Conservation (phyloP, 148 eudicot species). For the Cornus controversa region DNA sequence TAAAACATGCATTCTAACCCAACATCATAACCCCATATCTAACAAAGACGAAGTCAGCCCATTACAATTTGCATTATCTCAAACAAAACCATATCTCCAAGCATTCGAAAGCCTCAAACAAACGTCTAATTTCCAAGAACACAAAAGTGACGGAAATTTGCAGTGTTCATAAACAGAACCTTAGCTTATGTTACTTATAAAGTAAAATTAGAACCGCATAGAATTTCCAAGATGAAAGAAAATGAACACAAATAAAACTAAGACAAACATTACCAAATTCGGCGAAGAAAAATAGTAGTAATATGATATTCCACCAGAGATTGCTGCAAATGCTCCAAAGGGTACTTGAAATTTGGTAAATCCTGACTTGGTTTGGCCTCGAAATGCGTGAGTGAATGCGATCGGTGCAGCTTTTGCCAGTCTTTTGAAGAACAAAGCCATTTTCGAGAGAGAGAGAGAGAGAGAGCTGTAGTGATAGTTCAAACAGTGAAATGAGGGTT, state of each 20-base stretch:
- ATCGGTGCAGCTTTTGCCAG: slow-evolving; percentile 61
- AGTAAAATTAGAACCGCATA: background rate
- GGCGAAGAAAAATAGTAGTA: slow-evolving; percentile 58
- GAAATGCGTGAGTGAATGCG: slow-evolving; percentile 37
- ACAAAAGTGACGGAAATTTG: background rate
- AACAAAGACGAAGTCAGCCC: background rate
- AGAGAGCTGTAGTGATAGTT: background rate
- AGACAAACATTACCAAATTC: slow-evolving; percentile 49
- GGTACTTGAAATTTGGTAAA: slow-evolving; percentile 36
- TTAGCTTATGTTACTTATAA: background rate
- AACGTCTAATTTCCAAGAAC: slow-evolving; percentile 2
- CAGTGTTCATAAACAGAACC: background rate
- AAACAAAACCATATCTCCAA: background rate
- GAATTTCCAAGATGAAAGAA: background rate
- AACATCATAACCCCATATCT: background rate
- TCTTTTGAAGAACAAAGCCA: slow-evolving; percentile 60
- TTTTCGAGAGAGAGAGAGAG: slow-evolving; percentile 29
- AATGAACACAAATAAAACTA: slow-evolving; percentile 8
- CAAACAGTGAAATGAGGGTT: background rate
- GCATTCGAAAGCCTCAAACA: background rate
- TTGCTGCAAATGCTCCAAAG: slow-evolving; percentile 69
- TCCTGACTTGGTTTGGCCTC: slow-evolving; percentile 33
- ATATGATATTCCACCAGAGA: slow-evolving; percentile 72
- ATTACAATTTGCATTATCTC: background rate
- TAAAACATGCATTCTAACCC: background rate